Base-by-base conservation (phyloP, 208 protist species). In the Wallacemonas collosoma region DNA sequence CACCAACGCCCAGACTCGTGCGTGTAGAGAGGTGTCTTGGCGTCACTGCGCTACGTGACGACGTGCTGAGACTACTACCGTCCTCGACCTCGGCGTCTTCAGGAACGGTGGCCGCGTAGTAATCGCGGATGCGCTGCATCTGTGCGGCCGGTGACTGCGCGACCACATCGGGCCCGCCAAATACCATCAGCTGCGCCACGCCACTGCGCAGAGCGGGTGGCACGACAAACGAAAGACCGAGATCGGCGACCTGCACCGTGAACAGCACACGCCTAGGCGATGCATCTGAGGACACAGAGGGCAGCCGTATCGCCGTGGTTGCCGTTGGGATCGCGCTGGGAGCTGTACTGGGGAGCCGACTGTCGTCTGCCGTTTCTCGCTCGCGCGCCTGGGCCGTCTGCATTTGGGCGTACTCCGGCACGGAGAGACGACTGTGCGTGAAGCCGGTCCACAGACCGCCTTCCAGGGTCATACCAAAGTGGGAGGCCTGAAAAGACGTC, bases 151-250 rank as follows among this genome's bases (percentile, higher is more conserved):
- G 36, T 3, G 14, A 57, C 15, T 41, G 56, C 41, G 43, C 68
- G 56, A 64, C 54, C 2, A 39, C 14, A 45, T 53, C 68, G 36
- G 41, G 36, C 2, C 68, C 64, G 15, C 64, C 44, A 43, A 60
- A 38, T 2, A 3, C 55, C 41, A 48, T 48, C 45, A 86, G 39
- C 60, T 47, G 68, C 15, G 53, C 72, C 62, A 79, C 72, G 7
- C 80, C 81, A 15, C 63, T 51, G 0, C 80, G 80, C 68, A 83
- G 69, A 26, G 66, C 74, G 17, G 73, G 80, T 8, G 82, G 82
- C 44, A 86, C 68, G 40, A 91, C 61, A 44, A 87, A 81, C 60
- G 78, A 83, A 6, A 81, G 72, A 8, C 80, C 78, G 54, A 86
- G 81, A 63, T 85, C 80, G 1, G 76, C 75, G 3, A 91, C 62